Evolutionary conservation across 2,329 filamentous ascomycete genomes (phyloP).

Genomic region (Mycosphaerella sp.): DNA sequence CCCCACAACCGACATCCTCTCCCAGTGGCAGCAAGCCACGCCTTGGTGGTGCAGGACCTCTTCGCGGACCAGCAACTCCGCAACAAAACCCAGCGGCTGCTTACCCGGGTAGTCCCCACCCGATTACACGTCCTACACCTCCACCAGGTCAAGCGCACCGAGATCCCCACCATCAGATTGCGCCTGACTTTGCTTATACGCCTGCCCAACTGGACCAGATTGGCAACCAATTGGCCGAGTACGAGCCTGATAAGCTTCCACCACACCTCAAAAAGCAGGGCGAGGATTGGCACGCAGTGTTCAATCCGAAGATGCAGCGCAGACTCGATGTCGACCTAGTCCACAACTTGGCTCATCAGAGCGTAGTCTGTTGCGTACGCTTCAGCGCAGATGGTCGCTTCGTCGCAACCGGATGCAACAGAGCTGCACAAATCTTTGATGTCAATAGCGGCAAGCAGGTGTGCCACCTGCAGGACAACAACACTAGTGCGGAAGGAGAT

Average conservation of each 20-base stretch:
- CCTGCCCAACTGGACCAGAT: conserved; percentile 42
- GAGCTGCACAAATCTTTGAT: conserved; percentile 99
- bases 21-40: conserved; percentile 71
- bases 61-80: conserved; percentile 69
- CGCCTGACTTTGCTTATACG: conserved; percentile 31
- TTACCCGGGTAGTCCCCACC: conserved; percentile 80
- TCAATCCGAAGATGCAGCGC: conserved; percentile 80
- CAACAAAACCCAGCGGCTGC: conserved; percentile 85
- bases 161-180: conserved; percentile 28
- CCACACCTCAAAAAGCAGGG: conserved; percentile 83
- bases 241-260: conserved; percentile 80
- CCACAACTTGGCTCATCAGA: conserved; percentile 88
- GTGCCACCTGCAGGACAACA: conserved; percentile 83
- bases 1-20: conserved; percentile 77
- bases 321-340: conserved; percentile 89
- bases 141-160: conserved; percentile 35
- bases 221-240: conserved; percentile 71
- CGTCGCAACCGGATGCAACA: conserved; percentile 93
- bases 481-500: conserved; percentile 79
- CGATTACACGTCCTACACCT: conserved; percentile 73
- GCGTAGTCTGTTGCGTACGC: conserved; percentile 94
- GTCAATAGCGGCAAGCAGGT: conserved; percentile 81
- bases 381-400: conserved; percentile 96
- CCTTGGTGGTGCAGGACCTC: conserved; percentile 23
- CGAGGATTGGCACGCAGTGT: conserved; percentile 91